Percentiles rank a stretch among this genome's conserved stretches.
phyloP scores from a whole-genome alignment of 31 red algal genomes.

The Asparagopsis taxiformis region DNA sequence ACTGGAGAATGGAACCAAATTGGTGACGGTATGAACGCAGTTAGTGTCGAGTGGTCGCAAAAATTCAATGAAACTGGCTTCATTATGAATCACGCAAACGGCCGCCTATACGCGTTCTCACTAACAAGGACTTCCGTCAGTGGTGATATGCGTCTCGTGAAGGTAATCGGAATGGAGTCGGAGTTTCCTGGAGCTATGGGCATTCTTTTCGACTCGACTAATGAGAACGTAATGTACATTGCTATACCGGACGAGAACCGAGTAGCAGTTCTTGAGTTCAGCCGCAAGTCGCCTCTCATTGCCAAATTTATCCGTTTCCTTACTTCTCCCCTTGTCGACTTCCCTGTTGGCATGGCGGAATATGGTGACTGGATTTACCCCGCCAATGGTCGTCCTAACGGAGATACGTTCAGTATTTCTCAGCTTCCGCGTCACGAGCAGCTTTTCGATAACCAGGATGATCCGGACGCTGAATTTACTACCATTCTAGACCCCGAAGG shows the following conservation, averaged over 20 bases:
- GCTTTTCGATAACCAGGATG: conserved; percentile 25
- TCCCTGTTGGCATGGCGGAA: conserved; percentile 36
- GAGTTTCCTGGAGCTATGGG: conserved; percentile 47
- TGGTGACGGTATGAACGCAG: conserved; percentile 20
- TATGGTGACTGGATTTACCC: conserved; percentile 53
- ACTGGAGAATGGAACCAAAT: conserved; percentile 26
- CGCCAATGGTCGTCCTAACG: conserved; percentile 13
- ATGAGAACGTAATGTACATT: conserved; percentile 71
- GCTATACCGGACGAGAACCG: conserved; percentile 54
- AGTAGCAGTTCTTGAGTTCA: conserved; percentile 58
- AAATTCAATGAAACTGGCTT: conserved; percentile 54
- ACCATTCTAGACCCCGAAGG: conserved; percentile 18
- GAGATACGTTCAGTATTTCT: conserved; percentile 15
- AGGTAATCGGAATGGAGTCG: conserved; percentile 19
- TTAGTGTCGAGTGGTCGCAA: conserved; percentile 59
- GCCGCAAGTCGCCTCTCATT: neutral
- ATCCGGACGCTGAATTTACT: conserved; percentile 31
- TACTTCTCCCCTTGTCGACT: conserved; percentile 28
- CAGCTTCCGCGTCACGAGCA: conserved; percentile 40
- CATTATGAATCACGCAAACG: conserved; percentile 52
- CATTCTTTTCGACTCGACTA: conserved; percentile 61
- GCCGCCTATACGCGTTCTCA: conserved; percentile 30
- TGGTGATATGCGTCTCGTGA: conserved; percentile 26
- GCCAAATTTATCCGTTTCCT: conserved; percentile 69
- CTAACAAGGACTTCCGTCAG: conserved; percentile 18